phyloP scores from a whole-genome alignment of 495 filamentous ascomycete genomes.

The Evernia prunastri region DNA sequence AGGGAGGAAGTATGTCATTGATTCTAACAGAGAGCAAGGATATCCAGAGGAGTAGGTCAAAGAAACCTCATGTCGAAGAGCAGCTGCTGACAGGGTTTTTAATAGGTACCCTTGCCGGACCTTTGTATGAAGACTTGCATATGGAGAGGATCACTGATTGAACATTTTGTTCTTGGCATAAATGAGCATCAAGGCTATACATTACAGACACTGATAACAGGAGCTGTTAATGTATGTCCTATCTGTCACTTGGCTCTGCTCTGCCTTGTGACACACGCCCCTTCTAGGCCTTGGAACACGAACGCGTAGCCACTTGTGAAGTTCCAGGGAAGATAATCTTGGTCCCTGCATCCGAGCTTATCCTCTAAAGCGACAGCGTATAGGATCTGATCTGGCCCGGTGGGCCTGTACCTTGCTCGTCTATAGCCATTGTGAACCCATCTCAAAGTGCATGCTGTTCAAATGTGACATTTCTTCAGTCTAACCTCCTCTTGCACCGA shows the following conservation, averaged over 20 bases:
- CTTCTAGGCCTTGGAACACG: neutral
- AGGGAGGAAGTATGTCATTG: constrained; percentile 39
- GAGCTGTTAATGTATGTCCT: neutral
- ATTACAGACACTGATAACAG: neutral
- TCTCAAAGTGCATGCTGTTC: neutral
- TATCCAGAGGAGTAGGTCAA: constrained; percentile 47
- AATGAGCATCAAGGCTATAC: neutral
- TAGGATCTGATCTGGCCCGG: neutral
- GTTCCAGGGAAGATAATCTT: neutral
- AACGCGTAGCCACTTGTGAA: neutral
- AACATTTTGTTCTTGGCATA: neutral
- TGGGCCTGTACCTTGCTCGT: neutral
- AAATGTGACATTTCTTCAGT: neutral
- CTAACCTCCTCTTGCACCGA: neutral
- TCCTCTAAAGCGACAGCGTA: neutral
- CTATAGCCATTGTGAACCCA: neutral
- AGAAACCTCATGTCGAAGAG: neutral
- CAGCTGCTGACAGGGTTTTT: constrained; percentile 25
- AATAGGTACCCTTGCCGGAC: constrained; percentile 49
- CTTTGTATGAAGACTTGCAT: constrained; percentile 30
- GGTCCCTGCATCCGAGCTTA: neutral
- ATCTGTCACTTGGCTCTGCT: neutral
- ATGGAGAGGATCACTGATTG: neutral
- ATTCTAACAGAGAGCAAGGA: constrained; percentile 35
- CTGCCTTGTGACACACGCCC: neutral